Percentiles rank a stretch among this genome's conserved stretches.
Evolutionary conservation across 805 yeast species (phyloP).

Genomic region (Metschnikowia gelsemii): DNA sequence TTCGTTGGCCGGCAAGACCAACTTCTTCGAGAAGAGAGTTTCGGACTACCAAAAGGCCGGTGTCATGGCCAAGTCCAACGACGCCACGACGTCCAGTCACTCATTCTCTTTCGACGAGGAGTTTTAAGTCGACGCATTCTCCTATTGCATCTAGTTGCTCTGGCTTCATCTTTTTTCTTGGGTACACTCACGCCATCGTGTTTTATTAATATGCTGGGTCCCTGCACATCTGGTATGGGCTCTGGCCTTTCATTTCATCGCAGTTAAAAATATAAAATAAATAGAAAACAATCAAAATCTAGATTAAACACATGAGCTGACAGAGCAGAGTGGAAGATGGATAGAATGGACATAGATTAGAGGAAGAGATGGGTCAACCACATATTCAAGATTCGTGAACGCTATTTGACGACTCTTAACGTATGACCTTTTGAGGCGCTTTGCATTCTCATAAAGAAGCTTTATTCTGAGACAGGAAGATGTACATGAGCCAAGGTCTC

Average conservation of each 20-base stretch:
- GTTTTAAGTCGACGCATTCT: slow-evolving; percentile 49
- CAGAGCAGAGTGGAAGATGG: too few relatives aligned
- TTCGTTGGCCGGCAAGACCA: slow-evolving; percentile 97
- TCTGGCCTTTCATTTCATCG: slow-evolving; percentile 14
- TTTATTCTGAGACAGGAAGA: too few relatives aligned
- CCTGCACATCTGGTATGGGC: slow-evolving; percentile 19
- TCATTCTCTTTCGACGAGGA: slow-evolving; percentile 90
- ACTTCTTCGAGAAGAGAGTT: slow-evolving; percentile 98
- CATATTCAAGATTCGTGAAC: too few relatives aligned
- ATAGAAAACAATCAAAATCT: background rate
- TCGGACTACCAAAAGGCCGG: slow-evolving; percentile 99
- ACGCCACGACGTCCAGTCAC: slow-evolving; percentile 47
- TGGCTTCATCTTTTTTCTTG: slow-evolving; percentile 3
- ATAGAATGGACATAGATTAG: too few relatives aligned
- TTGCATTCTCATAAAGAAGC: too few relatives aligned
- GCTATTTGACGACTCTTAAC: too few relatives aligned
- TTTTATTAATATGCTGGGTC: slow-evolving; percentile 16
- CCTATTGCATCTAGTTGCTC: slow-evolving; percentile 2
- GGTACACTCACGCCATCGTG: slow-evolving; percentile 7
- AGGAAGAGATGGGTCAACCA: too few relatives aligned
- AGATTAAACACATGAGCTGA: too few relatives aligned
- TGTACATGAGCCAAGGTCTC: too few relatives aligned
- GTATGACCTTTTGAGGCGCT: too few relatives aligned
- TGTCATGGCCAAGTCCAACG: slow-evolving; percentile 80
- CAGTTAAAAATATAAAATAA: background rate